phyloP scores from a whole-genome alignment of 176 grass and related monocot species.

The Triticum urartu region DNA sequence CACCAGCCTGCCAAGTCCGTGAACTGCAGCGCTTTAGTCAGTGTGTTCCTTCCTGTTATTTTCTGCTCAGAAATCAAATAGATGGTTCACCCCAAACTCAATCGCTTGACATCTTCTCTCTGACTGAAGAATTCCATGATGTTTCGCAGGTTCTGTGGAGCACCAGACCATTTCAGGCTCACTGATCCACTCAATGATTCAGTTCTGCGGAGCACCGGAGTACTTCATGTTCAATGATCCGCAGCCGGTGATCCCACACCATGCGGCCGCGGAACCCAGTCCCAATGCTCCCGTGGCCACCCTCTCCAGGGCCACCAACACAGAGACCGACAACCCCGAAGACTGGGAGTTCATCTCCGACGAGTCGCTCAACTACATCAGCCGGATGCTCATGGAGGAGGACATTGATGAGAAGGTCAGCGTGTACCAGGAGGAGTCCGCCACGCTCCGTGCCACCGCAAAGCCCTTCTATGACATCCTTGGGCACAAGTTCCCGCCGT shows the following conservation, averaged over 20 bases:
- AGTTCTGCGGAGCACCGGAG: slow-evolving; percentile 19
- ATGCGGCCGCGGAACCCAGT: slow-evolving; percentile 10
- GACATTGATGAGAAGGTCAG: slow-evolving; percentile 96
- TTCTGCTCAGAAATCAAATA: neutral
- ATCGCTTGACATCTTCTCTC: neutral
- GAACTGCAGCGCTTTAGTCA: neutral
- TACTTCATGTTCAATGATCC: slow-evolving; percentile 44
- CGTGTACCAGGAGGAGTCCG: slow-evolving; percentile 78
- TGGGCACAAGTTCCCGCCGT: slow-evolving; percentile 88
- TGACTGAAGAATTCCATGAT: neutral
- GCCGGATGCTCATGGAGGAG: slow-evolving; percentile 93
- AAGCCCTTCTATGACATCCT: slow-evolving; percentile 96
- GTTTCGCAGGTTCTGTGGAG: slow-evolving; percentile 3
- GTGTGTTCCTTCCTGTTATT: neutral
- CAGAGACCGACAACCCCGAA: slow-evolving; percentile 58
- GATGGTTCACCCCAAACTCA: neutral
- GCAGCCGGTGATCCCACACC: slow-evolving; percentile 1
- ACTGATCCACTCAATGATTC: slow-evolving; percentile 9
- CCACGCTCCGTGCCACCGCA: slow-evolving; percentile 51
- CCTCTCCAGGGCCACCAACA: slow-evolving; percentile 22
- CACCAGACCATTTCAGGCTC: slow-evolving; percentile 6
- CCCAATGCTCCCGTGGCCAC: neutral
- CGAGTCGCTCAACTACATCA: slow-evolving; percentile 90
- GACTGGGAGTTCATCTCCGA: slow-evolving; percentile 93
- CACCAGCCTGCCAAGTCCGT: neutral